Percentiles rank a stretch among this genome's conserved stretches.
These are phyloP conservation scores for Mortierella sp. DNA, from an alignment of 371 early-diverging fungal species.

Conservation along the genomic window DNA sequence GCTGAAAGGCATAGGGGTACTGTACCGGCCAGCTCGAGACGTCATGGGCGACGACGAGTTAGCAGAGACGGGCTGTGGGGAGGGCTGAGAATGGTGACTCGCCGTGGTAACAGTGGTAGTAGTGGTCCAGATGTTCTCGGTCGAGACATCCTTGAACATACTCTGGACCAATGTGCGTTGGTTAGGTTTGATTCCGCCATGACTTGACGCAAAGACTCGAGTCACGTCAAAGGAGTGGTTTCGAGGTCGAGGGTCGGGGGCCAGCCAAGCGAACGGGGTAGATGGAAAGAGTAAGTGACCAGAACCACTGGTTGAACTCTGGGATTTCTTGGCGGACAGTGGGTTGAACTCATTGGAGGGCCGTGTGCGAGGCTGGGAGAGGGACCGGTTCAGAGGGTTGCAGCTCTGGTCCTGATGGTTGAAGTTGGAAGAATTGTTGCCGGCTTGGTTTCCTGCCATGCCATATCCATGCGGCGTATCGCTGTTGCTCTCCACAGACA, in stretches of 20 bases:
- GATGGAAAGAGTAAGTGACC: conserved; percentile 8
- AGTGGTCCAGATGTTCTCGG: conserved; percentile 46
- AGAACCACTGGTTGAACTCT: background rate
- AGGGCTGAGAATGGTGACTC: background rate
- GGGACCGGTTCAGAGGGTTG: background rate
- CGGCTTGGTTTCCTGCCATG: background rate
- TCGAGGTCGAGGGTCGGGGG: conserved; percentile 20
- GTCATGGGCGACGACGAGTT: conserved; percentile 13
- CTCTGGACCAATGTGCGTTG: conserved; percentile 39
- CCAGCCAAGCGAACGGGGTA: conserved; percentile 29
- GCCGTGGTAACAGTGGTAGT: background rate
- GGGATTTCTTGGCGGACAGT: background rate
- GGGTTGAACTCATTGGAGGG: background rate
- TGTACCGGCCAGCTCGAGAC: conserved; percentile 2
- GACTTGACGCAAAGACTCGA: conserved; percentile 29
- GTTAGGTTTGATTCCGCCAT: conserved; percentile 34
- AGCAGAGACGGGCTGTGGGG: conserved; percentile 6
- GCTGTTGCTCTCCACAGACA: background rate
- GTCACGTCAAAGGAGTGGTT: conserved; percentile 47
- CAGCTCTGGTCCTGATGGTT: background rate
- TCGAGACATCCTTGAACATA: conserved; percentile 54
- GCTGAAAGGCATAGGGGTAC: conserved; percentile 7
- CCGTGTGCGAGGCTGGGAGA: background rate
- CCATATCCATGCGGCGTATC: background rate
- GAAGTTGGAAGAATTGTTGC: background rate